Conservation (phyloP, 2,329 filamentous ascomycete species). For the Fusarium sublunatum region DNA sequence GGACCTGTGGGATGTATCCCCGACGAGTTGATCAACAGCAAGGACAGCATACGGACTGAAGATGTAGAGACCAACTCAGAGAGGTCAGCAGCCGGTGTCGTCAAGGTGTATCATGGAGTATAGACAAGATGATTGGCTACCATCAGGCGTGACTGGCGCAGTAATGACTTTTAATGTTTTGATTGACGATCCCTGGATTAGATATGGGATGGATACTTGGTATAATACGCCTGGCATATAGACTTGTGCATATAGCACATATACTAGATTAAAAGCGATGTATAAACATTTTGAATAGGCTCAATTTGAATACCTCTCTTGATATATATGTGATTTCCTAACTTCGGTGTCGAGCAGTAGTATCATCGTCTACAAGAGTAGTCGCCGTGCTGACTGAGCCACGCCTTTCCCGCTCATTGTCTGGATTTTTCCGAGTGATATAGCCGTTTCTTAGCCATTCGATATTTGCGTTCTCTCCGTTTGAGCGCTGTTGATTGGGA, state of each 20-base stretch:
- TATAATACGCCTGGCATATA: slow-evolving; percentile 7
- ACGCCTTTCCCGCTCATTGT: too few relatives aligned
- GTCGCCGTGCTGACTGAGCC: too few relatives aligned
- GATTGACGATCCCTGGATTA: slow-evolving; percentile 20
- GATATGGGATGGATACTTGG: slow-evolving; percentile 5
- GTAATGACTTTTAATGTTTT: slow-evolving; percentile 8
- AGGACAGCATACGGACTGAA: slow-evolving; percentile 40
- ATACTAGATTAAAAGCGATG: slow-evolving; percentile 8
- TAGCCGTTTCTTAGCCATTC: too few relatives aligned
- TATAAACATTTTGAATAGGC: not conserved
- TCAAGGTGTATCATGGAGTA: slow-evolving; percentile 46
- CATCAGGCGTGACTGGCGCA: slow-evolving; percentile 1
- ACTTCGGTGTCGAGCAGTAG: too few relatives aligned
- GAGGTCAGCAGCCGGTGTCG: slow-evolving; percentile 43
- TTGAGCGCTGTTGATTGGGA: too few relatives aligned
- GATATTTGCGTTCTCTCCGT: too few relatives aligned
- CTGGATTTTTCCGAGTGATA: too few relatives aligned
- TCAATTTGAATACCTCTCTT: too few relatives aligned
- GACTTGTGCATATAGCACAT: slow-evolving; percentile 25
- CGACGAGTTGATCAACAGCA: slow-evolving; percentile 27
- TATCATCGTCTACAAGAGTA: too few relatives aligned
- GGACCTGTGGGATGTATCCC: slow-evolving; percentile 39
- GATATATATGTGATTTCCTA: too few relatives aligned
- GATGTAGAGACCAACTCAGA: slow-evolving; percentile 43
- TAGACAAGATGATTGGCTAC: slow-evolving; percentile 10